These are phyloP conservation scores for Cercospora janseana DNA, from an alignment of 2,329 filamentous ascomycete genomes.

Conservation along the genomic window DNA sequence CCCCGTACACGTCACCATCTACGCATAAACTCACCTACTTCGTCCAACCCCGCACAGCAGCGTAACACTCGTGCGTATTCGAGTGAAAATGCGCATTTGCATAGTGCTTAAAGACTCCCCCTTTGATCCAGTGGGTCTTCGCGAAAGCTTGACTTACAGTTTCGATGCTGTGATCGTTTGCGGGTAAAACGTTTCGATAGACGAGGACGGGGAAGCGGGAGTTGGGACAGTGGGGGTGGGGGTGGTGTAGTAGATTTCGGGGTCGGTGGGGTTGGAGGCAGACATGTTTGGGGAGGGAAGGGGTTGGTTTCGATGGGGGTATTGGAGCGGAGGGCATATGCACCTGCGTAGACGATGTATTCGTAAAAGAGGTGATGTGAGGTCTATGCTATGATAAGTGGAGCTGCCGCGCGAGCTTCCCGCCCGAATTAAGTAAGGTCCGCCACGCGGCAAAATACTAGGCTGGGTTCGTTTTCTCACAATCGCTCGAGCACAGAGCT, in stretches of 20 bases:
- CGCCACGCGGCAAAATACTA: too few species aligned
- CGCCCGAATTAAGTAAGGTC: too few species aligned
- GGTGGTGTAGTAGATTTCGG: constrained; percentile 18
- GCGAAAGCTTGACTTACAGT: constrained; percentile 23
- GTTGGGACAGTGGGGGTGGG: constrained; percentile 30
- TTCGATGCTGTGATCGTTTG: constrained; percentile 25
- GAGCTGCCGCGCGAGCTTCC: too few species aligned
- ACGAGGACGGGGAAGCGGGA: constrained; percentile 33
- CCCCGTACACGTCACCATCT: too few species aligned
- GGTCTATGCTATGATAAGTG: too few species aligned
- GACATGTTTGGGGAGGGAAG: background rate
- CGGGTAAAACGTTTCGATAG: constrained; percentile 34
- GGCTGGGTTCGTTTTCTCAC: too few species aligned
- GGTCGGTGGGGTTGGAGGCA: background rate
- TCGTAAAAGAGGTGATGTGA: too few species aligned
- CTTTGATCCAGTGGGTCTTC: constrained; percentile 28
- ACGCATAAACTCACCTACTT: constrained; percentile 12
- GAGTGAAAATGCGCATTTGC: constrained; percentile 30
- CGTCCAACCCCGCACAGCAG: constrained; percentile 25
- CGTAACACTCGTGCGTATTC: constrained; percentile 33
- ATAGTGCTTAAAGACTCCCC: constrained; percentile 29
- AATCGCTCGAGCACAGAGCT: too few species aligned
- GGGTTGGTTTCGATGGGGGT: background rate
- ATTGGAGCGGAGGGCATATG: too few species aligned
- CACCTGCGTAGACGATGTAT: too few species aligned